These are phyloP conservation scores for Euptelea pleiosperma DNA, from an alignment of 164 flowering plant species.

Conservation along the genomic window DNA sequence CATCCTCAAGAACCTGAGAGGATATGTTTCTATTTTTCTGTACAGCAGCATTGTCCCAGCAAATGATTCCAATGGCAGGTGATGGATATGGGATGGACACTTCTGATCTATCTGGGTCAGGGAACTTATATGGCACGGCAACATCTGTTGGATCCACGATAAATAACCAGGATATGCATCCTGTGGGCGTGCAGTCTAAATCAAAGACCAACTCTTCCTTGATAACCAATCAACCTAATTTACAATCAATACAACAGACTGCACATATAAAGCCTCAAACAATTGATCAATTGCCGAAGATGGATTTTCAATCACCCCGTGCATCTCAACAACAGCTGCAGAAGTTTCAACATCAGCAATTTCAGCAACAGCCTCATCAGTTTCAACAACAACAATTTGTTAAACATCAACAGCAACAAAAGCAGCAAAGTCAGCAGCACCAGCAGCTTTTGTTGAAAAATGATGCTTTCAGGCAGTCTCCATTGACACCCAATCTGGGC, in stretches of 20 bases:
- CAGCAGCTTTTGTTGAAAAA: conserved; percentile 42
- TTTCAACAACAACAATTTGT: conserved; percentile 46
- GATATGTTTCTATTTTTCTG: conserved; percentile 2
- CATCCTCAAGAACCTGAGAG: not conserved
- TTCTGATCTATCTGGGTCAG: conserved; percentile 62
- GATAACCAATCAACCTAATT: conserved; percentile 47
- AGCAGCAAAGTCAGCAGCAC: conserved; percentile 53
- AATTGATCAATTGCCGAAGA: conserved; percentile 49
- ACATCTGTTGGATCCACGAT: conserved; percentile 48
- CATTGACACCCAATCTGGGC: conserved; percentile 41
- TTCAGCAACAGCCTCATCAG: conserved; percentile 52
- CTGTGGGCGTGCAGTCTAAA: conserved; percentile 43
- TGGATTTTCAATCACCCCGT: conserved; percentile 45
- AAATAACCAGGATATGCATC: conserved; percentile 48
- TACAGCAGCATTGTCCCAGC: conserved; percentile 23
- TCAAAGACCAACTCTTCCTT: conserved; percentile 39
- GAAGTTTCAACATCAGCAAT: conserved; percentile 38
- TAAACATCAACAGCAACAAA: conserved; percentile 48
- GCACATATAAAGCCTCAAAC: conserved; percentile 40
- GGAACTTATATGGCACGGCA: conserved; percentile 49
- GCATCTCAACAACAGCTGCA: conserved; percentile 48
- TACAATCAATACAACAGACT: conserved; percentile 41
- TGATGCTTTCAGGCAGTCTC: conserved; percentile 53
- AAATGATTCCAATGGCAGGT: conserved; percentile 39
- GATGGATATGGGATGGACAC: conserved; percentile 52